Evolutionary conservation across 495 filamentous ascomycete genomes (phyloP).

Genomic region (Terfezia claveryi): DNA sequence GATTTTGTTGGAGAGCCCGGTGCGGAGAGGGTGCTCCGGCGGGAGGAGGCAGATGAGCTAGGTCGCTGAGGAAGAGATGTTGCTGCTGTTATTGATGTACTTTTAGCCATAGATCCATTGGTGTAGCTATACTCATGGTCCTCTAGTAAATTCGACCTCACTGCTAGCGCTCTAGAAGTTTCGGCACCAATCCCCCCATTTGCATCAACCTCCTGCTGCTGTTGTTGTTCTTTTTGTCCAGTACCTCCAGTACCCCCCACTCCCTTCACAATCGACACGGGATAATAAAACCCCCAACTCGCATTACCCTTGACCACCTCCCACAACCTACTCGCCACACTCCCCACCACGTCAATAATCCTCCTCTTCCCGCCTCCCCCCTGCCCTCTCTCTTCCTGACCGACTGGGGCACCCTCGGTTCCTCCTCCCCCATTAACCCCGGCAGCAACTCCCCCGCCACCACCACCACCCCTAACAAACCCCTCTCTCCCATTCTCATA

Average conservation of each 20-base stretch:
- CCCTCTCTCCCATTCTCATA: not conserved
- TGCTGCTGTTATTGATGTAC: not conserved
- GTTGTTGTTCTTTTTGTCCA: not conserved
- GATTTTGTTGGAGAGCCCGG: not conserved
- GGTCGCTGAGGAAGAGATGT: not conserved
- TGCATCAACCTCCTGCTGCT: not conserved
- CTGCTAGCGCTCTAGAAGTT: not conserved
- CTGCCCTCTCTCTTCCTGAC: not conserved
- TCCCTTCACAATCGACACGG: not conserved
- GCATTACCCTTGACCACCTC: conserved; percentile 4
- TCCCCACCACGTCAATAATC: conserved; percentile 19
- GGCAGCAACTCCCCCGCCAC: not conserved
- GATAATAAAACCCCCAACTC: not conserved
- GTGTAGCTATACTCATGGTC: not conserved
- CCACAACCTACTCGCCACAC: conserved; percentile 17
- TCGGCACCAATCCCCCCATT: not conserved
- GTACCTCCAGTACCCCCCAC: not conserved
- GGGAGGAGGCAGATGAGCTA: not conserved
- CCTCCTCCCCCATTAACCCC: not conserved
- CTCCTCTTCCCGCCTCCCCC: conserved; percentile 10
- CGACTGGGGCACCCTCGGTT: not conserved
- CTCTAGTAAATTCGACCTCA: too few relatives aligned
- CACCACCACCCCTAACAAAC: not conserved
- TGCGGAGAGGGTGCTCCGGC: not conserved
- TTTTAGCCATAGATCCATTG: not conserved